phyloP scores from a whole-genome alignment of 2,329 filamentous ascomycete species.

The Trichoderma cornu-damae region DNA sequence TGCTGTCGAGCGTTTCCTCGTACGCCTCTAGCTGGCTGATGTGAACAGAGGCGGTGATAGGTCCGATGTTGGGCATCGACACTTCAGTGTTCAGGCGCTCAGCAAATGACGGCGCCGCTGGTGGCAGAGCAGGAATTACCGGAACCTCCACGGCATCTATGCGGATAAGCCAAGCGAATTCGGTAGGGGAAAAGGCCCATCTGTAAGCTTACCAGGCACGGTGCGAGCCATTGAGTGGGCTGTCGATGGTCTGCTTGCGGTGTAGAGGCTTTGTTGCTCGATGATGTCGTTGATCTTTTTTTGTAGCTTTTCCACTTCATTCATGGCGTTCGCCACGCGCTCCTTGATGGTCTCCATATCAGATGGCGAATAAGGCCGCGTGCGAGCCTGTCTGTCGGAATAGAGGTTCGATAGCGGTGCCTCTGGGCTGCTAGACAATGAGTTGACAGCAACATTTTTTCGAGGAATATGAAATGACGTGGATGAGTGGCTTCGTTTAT shows the following conservation, averaged over 20 bases:
- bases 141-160: conserved; percentile 50
- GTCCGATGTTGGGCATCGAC: conserved; percentile 34
- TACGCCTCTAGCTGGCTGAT: conserved; percentile 31
- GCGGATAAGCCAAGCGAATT: conserved; percentile 4
- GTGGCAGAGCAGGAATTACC: conserved; percentile 52
- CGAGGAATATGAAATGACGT: conserved; percentile 54
- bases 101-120: conserved; percentile 53
- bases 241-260: conserved; percentile 49
- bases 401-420: conserved; percentile 37
- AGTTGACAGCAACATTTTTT: conserved; percentile 32
- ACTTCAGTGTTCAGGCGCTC: conserved; percentile 48
- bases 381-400: conserved; percentile 36
- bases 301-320: conserved; percentile 55
- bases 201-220: conserved; percentile 29
- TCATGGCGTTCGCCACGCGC: conserved; percentile 51
- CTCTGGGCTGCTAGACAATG: conserved; percentile 24
- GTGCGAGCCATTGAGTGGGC: conserved; percentile 37
- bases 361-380: conserved; percentile 42
- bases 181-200: conserved; percentile 9
- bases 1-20: conserved; percentile 25
- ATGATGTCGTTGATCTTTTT: conserved; percentile 56
- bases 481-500: conserved; percentile 45
- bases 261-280: conserved; percentile 56
- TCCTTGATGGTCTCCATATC: conserved; percentile 49
- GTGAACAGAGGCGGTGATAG: conserved; percentile 33